Evolutionary conservation across 139 green algal species (phyloP).

Genomic region (Chlorokybus atmophyticus): DNA sequence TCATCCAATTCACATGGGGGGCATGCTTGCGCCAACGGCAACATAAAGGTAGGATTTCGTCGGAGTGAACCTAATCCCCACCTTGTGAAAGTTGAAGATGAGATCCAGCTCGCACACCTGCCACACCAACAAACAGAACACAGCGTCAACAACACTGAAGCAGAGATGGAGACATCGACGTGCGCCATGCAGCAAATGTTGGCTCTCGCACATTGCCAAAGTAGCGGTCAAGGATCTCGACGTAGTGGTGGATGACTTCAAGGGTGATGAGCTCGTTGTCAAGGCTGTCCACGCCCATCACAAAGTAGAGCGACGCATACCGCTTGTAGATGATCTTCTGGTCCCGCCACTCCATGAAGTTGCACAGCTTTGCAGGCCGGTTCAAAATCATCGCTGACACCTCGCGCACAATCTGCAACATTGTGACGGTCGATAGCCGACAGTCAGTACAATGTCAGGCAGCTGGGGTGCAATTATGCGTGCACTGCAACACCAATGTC

Average conservation of each 20-base stretch:
- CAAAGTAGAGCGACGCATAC: slow-evolving; percentile 95
- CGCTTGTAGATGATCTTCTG: slow-evolving; percentile 59
- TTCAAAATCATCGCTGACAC: slow-evolving; percentile 65
- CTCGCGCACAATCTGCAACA: slow-evolving; percentile 43
- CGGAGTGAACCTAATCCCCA: not conserved
- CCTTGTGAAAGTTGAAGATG: slow-evolving; percentile 99
- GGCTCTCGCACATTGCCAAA: slow-evolving; percentile 80
- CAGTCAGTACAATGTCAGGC: not conserved
- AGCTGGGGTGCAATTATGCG: not conserved
- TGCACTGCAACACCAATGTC: not conserved
- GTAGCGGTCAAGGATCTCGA: slow-evolving; percentile 86
- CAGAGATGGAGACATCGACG: too few species aligned
- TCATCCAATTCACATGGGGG: too few species aligned
- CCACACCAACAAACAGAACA: too few species aligned
- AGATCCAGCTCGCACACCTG: slow-evolving; percentile 96
- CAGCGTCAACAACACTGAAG: too few species aligned
- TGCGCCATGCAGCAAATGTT: too few species aligned
- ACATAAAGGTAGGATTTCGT: too few species aligned
- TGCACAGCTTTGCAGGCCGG: slow-evolving; percentile 79
- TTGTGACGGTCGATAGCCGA: too few species aligned
- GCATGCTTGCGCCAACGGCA: too few species aligned
- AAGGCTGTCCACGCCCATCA: slow-evolving; percentile 55
- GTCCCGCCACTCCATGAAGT: slow-evolving; percentile 91
- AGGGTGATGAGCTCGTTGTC: slow-evolving; percentile 48
- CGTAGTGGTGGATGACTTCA: slow-evolving; percentile 92